Percentiles rank a stretch among this genome's conserved stretches.
These are phyloP conservation scores for Biscutella laevigata DNA, from an alignment of 441 rosid species.

Conservation along the genomic window DNA sequence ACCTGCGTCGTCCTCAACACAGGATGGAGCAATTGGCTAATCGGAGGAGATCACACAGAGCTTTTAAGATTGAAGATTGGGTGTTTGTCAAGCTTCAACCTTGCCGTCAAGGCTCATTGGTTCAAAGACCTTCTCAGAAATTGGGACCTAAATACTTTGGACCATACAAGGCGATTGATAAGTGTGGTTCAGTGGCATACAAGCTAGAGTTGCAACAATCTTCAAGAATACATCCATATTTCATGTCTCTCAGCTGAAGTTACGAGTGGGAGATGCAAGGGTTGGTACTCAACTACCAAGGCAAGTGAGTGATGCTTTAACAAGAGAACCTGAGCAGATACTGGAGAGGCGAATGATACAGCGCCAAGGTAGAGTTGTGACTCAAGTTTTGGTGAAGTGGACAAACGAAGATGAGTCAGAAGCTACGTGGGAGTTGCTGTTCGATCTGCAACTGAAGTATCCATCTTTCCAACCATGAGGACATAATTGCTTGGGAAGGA, in stretches of 20 bases:
- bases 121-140: neutral
- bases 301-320: no score
- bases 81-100: neutral
- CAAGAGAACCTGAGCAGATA: no score
- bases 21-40: neutral
- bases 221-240: neutral
- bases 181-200: neutral
- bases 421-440: no score
- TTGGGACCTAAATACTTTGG: neutral
- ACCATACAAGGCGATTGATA: neutral
- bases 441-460: no score
- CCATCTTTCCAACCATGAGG: no score
- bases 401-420: no score
- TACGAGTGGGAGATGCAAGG: neutral
- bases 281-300: neutral
- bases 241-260: neutral
- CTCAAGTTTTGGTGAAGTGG: no score
- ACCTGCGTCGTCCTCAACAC: neutral
- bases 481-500: no score
- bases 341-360: no score
- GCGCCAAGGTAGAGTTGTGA: no score
- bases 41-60: neutral
- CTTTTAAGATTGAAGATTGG: neutral
- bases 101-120: neutral
- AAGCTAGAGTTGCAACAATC: neutral